Evolutionary conservation across 2,329 filamentous ascomycete species (phyloP).

Genomic region (Pestalotiopsis sp.): DNA sequence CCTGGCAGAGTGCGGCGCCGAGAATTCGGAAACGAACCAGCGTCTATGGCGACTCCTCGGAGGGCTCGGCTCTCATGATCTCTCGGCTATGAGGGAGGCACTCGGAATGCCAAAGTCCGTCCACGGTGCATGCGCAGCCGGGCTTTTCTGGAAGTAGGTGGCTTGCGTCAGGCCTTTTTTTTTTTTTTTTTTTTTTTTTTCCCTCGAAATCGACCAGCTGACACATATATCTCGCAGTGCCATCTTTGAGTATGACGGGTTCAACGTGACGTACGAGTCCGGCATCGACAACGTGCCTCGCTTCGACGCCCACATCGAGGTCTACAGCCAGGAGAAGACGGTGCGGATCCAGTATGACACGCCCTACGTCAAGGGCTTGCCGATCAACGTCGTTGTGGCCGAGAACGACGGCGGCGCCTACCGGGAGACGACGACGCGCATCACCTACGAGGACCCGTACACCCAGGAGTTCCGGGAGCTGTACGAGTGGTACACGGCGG

Average conservation of each 20-base stretch:
- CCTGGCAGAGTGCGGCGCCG: background rate
- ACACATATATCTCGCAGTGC: background rate
- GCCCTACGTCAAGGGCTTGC: conserved; percentile 49
- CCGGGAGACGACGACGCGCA: conserved; percentile 32
- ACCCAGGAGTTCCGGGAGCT: conserved; percentile 27
- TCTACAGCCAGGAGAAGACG: conserved; percentile 51
- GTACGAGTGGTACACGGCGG: conserved; percentile 22
- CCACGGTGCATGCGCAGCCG: background rate
- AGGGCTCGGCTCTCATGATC: background rate
- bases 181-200: too few species aligned
- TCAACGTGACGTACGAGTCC: conserved; percentile 52
- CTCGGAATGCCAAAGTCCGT: background rate
- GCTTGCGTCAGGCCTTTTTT: background rate
- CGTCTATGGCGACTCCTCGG: background rate
- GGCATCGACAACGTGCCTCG: conserved; percentile 50
- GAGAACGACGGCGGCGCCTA: conserved; percentile 28
- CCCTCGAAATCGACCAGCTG: background rate
- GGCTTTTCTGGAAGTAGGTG: background rate
- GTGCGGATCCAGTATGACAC: conserved; percentile 52
- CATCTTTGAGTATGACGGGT: background rate
- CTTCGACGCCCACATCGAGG: conserved; percentile 47
- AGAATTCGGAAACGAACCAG: background rate
- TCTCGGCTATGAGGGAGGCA: background rate
- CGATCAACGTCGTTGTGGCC: conserved; percentile 43
- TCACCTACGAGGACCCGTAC: conserved; percentile 30